Base-by-base conservation (phyloP, 768 basidiomycete genomes). In the Myochromella boudieri region DNA sequence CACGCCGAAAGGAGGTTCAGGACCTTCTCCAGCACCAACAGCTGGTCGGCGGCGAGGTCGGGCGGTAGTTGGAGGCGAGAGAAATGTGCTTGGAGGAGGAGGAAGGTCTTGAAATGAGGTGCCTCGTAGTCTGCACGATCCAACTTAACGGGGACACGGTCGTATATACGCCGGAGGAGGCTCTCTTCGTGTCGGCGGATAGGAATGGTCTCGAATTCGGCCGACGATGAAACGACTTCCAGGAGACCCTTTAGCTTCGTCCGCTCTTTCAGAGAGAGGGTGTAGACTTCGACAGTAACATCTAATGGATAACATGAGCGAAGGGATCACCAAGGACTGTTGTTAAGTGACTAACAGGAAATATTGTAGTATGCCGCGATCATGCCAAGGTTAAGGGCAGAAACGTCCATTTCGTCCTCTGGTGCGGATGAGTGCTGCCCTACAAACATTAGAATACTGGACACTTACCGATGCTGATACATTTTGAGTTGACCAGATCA, bases 101-200 rank as follows among this genome's bases (percentile, higher is more conserved):
- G 76, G 85, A 95, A 97, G 0, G 95, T 94, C 73, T 99, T 98
- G 86, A 97, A 98, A 62, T 95, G 86, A 0, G 95, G 97, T 12
- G 90, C 87, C 60, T 94, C 91, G 67, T 92, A 98, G 67, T 97
- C 89, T 49, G 63, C 68, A 1, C 63, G 61, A 39, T 90, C 85
- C 32, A 97, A 78, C 70, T 98, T 98, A 72, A 98, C 95, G 1
- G 95, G 95, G 1, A 95, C 87, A 17, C 95, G 91, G 61, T 97
- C 93, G 63, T 98, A 98, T 51, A 97, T 91, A 7, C 92, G 84
- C 33, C 87, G 84, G 7, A 97, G 80, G 2, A 95, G 67, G 0
- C 74, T 61, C 42, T 93, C 91, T 70, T 98, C 97, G 67, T 95
- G 93, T 20, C 92, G 87, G 22, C 97, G 86, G 57, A 98, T 97